These are phyloP conservation scores for Daldinia decipiens DNA, from an alignment of 495 filamentous ascomycete species.

Conservation along the genomic window DNA sequence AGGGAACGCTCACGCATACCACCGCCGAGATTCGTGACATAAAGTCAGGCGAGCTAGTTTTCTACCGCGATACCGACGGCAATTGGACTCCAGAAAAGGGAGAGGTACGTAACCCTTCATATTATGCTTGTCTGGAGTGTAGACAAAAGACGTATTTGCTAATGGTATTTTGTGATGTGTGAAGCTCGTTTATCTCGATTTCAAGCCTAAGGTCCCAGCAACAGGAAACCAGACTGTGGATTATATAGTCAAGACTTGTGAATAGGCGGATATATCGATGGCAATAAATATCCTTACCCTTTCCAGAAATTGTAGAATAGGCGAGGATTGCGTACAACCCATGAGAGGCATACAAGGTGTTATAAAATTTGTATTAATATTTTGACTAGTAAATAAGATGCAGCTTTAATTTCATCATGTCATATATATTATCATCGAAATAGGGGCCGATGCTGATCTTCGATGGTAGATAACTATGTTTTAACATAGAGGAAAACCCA, in stretches of 20 bases:
- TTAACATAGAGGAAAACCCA: too few species aligned
- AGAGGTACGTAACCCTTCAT: slow-evolving; percentile 14
- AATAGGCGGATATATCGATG: slow-evolving; percentile 26
- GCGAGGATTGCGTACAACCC: too few species aligned
- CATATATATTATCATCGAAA: too few species aligned
- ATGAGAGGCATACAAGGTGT: too few species aligned
- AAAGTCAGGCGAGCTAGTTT: slow-evolving; percentile 51
- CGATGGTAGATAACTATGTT: too few species aligned
- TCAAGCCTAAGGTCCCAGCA: slow-evolving; percentile 54
- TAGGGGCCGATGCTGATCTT: too few species aligned
- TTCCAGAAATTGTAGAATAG: background rate
- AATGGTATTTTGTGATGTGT: slow-evolving; percentile 1
- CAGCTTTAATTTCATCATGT: too few species aligned
- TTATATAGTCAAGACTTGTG: slow-evolving; percentile 52
- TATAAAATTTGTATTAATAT: too few species aligned
- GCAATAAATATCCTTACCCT: background rate
- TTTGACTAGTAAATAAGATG: too few species aligned
- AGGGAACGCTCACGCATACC: slow-evolving; percentile 52
- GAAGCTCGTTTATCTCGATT: slow-evolving; percentile 54
- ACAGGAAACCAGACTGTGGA: slow-evolving; percentile 54
- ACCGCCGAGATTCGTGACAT: slow-evolving; percentile 54
- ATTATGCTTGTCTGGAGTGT: background rate
- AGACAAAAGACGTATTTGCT: background rate
- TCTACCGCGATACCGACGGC: slow-evolving; percentile 55
- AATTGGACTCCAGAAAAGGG: slow-evolving; percentile 53